Evolutionary conservation across 768 basidiomycete species (phyloP), one percentile per base, ranked within the genome.

Genomic region (Suillus brevipes): DNA sequence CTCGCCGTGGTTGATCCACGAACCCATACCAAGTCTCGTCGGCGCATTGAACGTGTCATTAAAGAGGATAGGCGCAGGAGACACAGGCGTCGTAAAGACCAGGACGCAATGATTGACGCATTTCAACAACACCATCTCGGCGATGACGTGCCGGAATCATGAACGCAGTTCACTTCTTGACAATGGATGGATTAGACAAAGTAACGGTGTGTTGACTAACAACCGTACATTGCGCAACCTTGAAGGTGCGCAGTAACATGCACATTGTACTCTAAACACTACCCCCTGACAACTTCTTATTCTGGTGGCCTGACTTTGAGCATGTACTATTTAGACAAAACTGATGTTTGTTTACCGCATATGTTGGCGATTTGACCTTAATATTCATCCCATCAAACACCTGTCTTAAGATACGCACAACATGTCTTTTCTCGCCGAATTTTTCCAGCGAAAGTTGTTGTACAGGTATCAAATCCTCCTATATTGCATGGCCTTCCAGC

Each of bases 51-150:
- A 69, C 84, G 89, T 38, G 79, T 89, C n/a, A 92, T 94, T 73
- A 92, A 91, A 74, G 92, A 94, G 56, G 92, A 94, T 79, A 83
- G 91, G 67, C 84, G 91, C 70, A 86, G 84, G 76, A 84, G 92
- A 68, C 92, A 94, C 76, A 90, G 84, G 70, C 83, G 92, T 63
- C 88, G 92, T 70, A 91, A 90, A 73, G 92, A 94, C 71, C 90
- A 92, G 71, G 92, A 94, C 62, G 82, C 89, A 31, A 87, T 94
- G 84, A 81, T 94, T 65, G 89, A 90, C 72, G 89, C 90, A 7
- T 93, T 94, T 73, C 87, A 90, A 49, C 86, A 68, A 66, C 81
- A 84, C 60, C 76, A 80, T 61, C 72, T 85, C 38, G 76, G 72
- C 49, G 77, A 66, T 57, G 70, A 68, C 50, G 40, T 40, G 25